These are phyloP conservation scores for Avena atlantica DNA, from an alignment of 176 grass and related monocot genomes.

Conservation along the genomic window DNA sequence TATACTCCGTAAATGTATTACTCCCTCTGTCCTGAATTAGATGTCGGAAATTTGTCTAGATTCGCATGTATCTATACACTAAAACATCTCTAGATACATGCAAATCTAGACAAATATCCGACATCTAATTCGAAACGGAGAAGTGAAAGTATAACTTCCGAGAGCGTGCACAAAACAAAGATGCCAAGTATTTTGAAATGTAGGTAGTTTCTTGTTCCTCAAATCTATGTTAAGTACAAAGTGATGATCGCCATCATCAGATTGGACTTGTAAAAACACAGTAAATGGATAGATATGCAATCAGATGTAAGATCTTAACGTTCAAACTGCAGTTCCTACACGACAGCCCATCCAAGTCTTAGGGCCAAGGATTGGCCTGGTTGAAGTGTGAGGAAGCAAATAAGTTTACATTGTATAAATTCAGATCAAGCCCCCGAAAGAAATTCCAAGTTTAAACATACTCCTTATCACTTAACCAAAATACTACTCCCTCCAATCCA, in stretches of 20 bases:
- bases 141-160: neutral
- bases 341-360: neutral
- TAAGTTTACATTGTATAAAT: neutral
- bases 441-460: neutral
- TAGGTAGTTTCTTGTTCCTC: neutral
- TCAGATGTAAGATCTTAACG: neutral
- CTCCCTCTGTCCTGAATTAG: too few species aligned
- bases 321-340: neutral
- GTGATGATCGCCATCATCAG: neutral
- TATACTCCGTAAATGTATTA: neutral
- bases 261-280: neutral
- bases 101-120: too few species aligned
- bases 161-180: neutral
- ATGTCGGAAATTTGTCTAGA: too few species aligned
- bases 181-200: neutral
- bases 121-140: too few species aligned
- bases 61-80: too few species aligned
- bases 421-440: neutral
- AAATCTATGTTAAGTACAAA: conserved; percentile 10
- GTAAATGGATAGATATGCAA: neutral
- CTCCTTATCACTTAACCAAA: neutral
- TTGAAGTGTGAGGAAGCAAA: neutral
- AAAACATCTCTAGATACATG: too few species aligned
- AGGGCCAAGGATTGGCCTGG: neutral
- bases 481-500: neutral